Percentiles rank a stretch among this genome's conserved stretches.
These are phyloP conservation scores for Hemisphaericaspora lyxosophila DNA, from an alignment of 1,139 yeast genomes.

Conservation along the genomic window DNA sequence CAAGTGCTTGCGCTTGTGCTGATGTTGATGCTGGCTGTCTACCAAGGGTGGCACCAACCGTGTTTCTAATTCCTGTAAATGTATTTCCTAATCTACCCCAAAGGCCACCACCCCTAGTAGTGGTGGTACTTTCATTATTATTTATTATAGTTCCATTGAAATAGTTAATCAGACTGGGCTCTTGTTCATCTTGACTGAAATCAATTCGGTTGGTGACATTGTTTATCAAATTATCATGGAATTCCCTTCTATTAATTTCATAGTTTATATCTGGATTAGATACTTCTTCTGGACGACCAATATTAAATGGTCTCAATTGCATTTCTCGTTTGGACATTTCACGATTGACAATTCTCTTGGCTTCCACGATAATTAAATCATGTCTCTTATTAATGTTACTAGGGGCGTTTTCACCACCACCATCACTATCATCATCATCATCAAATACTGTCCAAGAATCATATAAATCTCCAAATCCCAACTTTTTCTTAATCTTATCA, in stretches of 20 bases:
- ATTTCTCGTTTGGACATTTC: slow-evolving; percentile 32
- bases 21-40: neutral
- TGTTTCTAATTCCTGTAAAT: slow-evolving; percentile 20
- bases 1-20: neutral
- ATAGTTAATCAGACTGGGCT: slow-evolving; percentile 1
- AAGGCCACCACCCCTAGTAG: slow-evolving; percentile 4
- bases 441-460: slow-evolving; percentile 57
- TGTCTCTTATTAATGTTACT: slow-evolving; percentile 21
- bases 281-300: slow-evolving; percentile 14
- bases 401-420: slow-evolving; percentile 14
- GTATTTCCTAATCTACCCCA: slow-evolving; percentile 28
- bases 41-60: slow-evolving; percentile 10
- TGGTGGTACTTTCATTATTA: too few species aligned
- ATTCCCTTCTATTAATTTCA: slow-evolving; percentile 28
- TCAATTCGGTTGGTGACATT: slow-evolving; percentile 17
- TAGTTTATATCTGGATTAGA: slow-evolving; percentile 35
- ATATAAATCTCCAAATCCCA: slow-evolving; percentile 52
- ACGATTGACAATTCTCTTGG: slow-evolving; percentile 39
- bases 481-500: slow-evolving; percentile 54
- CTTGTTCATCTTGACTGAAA: slow-evolving; percentile 7
- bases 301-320: slow-evolving; percentile 31
- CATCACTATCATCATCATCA: slow-evolving; percentile 25
- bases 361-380: slow-evolving; percentile 44
- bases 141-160: slow-evolving; percentile 11
- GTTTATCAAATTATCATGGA: slow-evolving; percentile 22